phyloP scores from a whole-genome alignment of 129 eudicot species.

The Lactuca saligna region DNA sequence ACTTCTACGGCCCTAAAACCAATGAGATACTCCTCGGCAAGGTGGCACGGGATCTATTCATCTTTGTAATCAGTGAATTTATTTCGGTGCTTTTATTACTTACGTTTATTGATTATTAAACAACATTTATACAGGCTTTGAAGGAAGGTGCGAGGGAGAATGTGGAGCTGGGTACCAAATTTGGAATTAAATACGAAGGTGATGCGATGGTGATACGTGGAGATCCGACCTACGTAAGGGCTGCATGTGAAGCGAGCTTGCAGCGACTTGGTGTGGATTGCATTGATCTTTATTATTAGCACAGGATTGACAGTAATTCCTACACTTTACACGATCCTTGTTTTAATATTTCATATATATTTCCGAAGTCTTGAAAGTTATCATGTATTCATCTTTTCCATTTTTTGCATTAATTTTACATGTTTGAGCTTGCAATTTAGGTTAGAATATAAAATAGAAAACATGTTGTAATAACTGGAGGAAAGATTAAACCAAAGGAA shows the following conservation, averaged over 20 bases:
- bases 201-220: slow-evolving; percentile 2
- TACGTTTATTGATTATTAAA: background rate
- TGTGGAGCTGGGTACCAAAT: slow-evolving; percentile 47
- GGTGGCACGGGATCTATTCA: slow-evolving; percentile 9
- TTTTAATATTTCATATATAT: background rate
- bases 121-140: slow-evolving; percentile 32
- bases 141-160: slow-evolving; percentile 44
- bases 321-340: background rate
- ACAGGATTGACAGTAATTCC: slow-evolving; percentile 44
- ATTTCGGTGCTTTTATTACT: background rate
- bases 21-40: slow-evolving; percentile 49
- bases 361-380: too few species aligned
- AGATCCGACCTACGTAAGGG: too few species aligned
- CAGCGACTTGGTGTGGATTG: too few species aligned
- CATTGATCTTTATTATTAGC: slow-evolving; percentile 16
- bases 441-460: too few species aligned
- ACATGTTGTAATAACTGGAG: too few species aligned
- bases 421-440: too few species aligned
- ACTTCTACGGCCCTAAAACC: slow-evolving; percentile 55
- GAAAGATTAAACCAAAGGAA: too few species aligned
- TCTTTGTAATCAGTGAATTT: background rate
- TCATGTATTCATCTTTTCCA: too few species aligned
- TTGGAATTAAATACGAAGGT: slow-evolving; percentile 32
- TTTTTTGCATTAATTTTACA: too few species aligned
- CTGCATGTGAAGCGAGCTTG: too few species aligned